Evolutionary conservation across 2,329 filamentous ascomycete genomes (phyloP), one percentile per base, ranked within the genome.

Genomic region (Huntiella decipiens): DNA sequence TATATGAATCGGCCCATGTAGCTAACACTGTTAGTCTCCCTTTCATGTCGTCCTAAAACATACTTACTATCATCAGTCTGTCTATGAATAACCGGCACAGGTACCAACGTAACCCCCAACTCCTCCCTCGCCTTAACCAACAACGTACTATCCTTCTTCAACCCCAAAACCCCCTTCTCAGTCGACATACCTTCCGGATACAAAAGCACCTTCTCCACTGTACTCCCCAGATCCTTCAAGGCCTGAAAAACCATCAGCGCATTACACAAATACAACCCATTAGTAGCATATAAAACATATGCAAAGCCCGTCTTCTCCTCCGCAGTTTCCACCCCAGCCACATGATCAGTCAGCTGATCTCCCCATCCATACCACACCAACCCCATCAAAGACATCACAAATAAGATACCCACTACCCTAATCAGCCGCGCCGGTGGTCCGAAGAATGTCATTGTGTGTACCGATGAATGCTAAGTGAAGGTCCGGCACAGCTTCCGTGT

Each of bases 1-100:
- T 78, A 53, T 74, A 75, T 2, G 71, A 75, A 33, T 72, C 68
- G 47, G 74, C 70, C 76, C 75, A 80, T 1, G 73, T 74, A n/a
- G 60, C 64, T 60, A 12, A 50, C 5, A 50, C 13, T 17, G 35
- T 38, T 8, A 38, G 35, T 38, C 5, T 22, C 13, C n/a, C 13
- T 11, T 38, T 5, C 5, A 39, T 39, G 5, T 6, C 10, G 13
- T 8, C 3, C n/a, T 11, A 37, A 4, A n/a, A 28, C n/a, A 52
- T 34, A 51, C 56, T 52, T 56, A 63, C 61, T 50, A 50, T 61
- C 60, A 38, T 48, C 53, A 19, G 56, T 55, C 17, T 52, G 17
- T 36, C 59, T 55, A 44, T 57, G 57, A 38, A 58, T 57, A 44
- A 67, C 61, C 5, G 58, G 49, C 3, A 70, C 57, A 0, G 66